Percentiles rank a stretch among this genome's conserved stretches.
Evolutionary conservation across 148 eudicot genomes (phyloP).

Genomic region (Fagopyrum homotropicum): DNA sequence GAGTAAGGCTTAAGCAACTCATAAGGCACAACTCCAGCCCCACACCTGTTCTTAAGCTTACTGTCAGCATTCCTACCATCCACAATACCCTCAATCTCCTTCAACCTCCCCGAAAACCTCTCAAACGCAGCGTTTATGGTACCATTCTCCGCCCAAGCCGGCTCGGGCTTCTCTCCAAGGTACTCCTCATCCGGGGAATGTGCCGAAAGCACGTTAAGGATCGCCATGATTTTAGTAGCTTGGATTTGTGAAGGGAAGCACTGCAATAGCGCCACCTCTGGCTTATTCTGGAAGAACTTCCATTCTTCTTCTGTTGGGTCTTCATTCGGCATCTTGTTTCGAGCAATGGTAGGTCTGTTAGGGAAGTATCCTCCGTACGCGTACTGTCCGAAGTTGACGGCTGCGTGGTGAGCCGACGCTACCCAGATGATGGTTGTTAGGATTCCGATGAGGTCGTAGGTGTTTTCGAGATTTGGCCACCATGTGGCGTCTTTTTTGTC

Average conservation of each 20-base stretch:
- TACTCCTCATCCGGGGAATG: constrained; percentile 80
- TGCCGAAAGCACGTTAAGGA: constrained; percentile 48
- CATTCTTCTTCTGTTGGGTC: constrained; percentile 33
- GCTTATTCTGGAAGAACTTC: constrained; percentile 30
- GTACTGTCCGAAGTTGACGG: constrained; percentile 83
- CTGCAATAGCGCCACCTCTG: constrained; percentile 28
- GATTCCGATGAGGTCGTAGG: constrained; percentile 32
- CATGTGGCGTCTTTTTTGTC: constrained; percentile 70
- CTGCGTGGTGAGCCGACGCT: constrained; percentile 74
- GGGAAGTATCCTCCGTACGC: constrained; percentile 60
- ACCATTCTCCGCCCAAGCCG: constrained; percentile 37
- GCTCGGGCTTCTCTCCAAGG: constrained; percentile 42
- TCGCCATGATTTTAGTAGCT: constrained; percentile 49
- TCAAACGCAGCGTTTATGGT: constrained; percentile 44
- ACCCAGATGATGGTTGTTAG: constrained; percentile 73
- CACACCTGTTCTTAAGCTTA: constrained; percentile 41
- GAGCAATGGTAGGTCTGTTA: constrained; percentile 55
- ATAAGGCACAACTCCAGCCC: constrained; percentile 67
- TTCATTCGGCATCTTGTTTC: constrained; percentile 58
- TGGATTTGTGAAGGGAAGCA: constrained; percentile 59
- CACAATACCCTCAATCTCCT: constrained; percentile 43
- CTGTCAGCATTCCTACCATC: constrained; percentile 46
- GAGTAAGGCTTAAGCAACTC: constrained; percentile 63
- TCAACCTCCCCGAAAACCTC: constrained; percentile 32
- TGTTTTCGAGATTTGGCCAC: constrained; percentile 61